Percentiles rank a stretch among this genome's conserved stretches.
phyloP scores from a whole-genome alignment of 2,329 filamentous ascomycete species.

The Aspergillus fumigatus region DNA sequence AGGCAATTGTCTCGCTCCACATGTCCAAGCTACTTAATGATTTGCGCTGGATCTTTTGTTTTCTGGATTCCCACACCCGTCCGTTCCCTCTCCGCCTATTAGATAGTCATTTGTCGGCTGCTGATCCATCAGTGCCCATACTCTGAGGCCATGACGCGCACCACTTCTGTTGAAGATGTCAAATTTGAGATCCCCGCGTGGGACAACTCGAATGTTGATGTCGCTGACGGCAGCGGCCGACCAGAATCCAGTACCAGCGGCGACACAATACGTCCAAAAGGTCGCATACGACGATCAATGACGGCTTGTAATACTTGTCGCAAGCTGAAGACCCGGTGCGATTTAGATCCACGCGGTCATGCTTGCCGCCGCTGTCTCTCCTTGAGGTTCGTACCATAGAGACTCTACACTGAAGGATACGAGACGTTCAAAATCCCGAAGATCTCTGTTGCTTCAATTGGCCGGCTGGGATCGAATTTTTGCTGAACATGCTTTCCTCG shows the following conservation, averaged over 20 bases:
- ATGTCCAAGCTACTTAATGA: slow-evolving; percentile 3
- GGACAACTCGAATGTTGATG: slow-evolving; percentile 23
- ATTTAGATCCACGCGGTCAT: slow-evolving; percentile 32
- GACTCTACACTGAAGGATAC: not conserved
- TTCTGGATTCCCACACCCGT: slow-evolving; percentile 1
- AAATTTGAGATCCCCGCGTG: slow-evolving; percentile 19
- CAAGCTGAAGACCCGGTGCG: slow-evolving; percentile 36
- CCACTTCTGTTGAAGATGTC: slow-evolving; percentile 14
- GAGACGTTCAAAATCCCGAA: no score
- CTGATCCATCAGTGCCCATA: slow-evolving; percentile 1
- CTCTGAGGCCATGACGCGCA: slow-evolving; percentile 25
- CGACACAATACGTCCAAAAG: slow-evolving; percentile 24
- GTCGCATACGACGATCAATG: slow-evolving; percentile 34
- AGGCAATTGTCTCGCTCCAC: slow-evolving; percentile 9
- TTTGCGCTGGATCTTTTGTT: slow-evolving; percentile 6
- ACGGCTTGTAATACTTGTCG: slow-evolving; percentile 36
- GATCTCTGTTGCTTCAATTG: not conserved
- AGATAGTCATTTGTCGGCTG: slow-evolving; percentile 7
- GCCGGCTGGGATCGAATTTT: not conserved
- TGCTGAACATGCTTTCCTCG: slow-evolving; percentile 5
- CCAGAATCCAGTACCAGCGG: slow-evolving; percentile 20
- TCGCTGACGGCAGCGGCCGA: slow-evolving; percentile 20
- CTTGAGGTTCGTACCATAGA: slow-evolving; percentile 24
- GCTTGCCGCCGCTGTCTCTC: slow-evolving; percentile 34
- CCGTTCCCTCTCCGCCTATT: slow-evolving; percentile 3